These are phyloP conservation scores for Mangifera indica DNA, from an alignment of 345 rosid genomes.

Conservation along the genomic window DNA sequence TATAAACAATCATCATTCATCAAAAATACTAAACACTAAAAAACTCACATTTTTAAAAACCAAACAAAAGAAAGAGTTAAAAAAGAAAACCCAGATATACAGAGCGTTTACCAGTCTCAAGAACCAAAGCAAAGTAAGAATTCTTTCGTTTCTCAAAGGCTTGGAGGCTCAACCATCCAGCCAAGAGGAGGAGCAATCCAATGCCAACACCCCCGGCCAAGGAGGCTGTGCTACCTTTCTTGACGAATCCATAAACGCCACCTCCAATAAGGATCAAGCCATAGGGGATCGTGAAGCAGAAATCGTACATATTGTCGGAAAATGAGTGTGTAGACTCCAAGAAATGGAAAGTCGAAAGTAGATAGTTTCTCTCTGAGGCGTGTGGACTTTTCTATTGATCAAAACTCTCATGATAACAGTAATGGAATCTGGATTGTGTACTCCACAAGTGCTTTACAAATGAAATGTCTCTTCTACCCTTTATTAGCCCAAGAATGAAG, in stretches of 20 bases:
- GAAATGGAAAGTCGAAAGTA: neutral
- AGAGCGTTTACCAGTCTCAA: conserved; percentile 60
- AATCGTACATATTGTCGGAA: conserved; percentile 69
- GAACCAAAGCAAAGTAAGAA: conserved; percentile 56
- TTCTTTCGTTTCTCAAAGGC: conserved; percentile 76
- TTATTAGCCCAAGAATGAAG: neutral
- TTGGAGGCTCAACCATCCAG: conserved; percentile 80
- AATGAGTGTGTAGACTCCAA: conserved; percentile 7
- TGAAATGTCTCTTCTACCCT: neutral
- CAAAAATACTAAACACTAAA: neutral
- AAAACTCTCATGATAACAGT: conserved; percentile 2
- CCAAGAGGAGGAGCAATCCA: conserved; percentile 72
- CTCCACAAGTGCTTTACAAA: neutral
- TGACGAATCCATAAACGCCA: conserved; percentile 69
- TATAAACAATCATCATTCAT: neutral
- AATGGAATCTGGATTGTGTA: neutral
- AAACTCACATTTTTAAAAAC: neutral
- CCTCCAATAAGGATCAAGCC: conserved; percentile 82
- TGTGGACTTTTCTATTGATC: conserved; percentile 35
- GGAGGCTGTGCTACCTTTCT: conserved; percentile 76
- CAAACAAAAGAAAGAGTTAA: neutral
- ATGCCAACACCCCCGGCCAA: conserved; percentile 78
- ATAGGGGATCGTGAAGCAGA: conserved; percentile 96
- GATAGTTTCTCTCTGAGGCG: neutral
- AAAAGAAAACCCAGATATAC: conserved; percentile 2